Conservation (phyloP, 2,329 filamentous ascomycete genomes). For the Beauveria bassiana region DNA sequence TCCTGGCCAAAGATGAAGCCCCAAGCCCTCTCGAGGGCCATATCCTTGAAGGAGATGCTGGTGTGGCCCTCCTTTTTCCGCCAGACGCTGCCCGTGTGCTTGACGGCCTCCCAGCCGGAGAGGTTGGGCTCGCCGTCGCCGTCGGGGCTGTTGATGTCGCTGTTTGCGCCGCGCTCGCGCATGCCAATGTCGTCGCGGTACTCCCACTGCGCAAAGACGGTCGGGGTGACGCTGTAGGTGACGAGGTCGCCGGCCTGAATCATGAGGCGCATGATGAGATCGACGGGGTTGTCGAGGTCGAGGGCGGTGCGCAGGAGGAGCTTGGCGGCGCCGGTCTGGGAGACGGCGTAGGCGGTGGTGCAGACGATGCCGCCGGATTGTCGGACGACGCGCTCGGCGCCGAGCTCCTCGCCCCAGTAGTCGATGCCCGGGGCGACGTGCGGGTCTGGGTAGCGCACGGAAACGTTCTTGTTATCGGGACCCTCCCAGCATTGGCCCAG, state of each 20-base stretch:
- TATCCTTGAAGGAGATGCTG: slow-evolving; percentile 2
- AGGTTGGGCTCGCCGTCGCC: neutral
- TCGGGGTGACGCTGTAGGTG: slow-evolving; percentile 18
- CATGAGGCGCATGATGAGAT: slow-evolving; percentile 20
- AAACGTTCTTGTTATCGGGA: neutral
- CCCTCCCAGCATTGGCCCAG: slow-evolving; percentile 10
- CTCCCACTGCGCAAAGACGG: slow-evolving; percentile 21
- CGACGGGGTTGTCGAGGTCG: slow-evolving; percentile 20
- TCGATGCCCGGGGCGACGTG: slow-evolving; percentile 12
- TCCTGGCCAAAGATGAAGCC: neutral
- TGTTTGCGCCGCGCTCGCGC: slow-evolving; percentile 16
- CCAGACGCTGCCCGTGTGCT: slow-evolving; percentile 8
- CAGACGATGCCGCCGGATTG: slow-evolving; percentile 18
- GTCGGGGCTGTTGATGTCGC: slow-evolving; percentile 18
- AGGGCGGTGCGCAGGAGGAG: slow-evolving; percentile 16
- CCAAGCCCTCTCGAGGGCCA: slow-evolving; percentile 9
- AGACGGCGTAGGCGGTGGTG: slow-evolving; percentile 22
- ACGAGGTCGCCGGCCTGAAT: slow-evolving; percentile 16
- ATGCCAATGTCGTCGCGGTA: slow-evolving; percentile 18
- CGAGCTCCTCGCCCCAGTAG: slow-evolving; percentile 16
- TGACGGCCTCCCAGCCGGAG: slow-evolving; percentile 2
- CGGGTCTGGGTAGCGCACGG: slow-evolving; percentile 15
- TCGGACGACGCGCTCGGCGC: slow-evolving; percentile 18
- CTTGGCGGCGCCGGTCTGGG: slow-evolving; percentile 21
- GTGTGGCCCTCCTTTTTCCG: neutral